Evolutionary conservation across 345 rosid genomes (phyloP).

Genomic region (Euclidium syriacum): DNA sequence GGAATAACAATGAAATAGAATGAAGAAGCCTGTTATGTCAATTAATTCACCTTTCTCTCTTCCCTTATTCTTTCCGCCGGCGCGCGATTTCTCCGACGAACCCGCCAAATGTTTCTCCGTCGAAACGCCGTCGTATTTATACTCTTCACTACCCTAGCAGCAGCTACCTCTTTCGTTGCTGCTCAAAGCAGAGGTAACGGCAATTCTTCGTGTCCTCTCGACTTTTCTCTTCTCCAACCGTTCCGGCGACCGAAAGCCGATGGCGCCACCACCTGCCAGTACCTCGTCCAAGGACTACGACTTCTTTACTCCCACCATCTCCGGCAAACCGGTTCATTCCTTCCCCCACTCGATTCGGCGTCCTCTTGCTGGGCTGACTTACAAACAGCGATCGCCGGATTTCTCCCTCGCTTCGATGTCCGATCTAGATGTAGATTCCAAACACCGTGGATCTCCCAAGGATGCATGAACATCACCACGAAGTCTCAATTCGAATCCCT

Average conservation of each 20-base stretch:
- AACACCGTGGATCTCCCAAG: slow-evolving; percentile 70
- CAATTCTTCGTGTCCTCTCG: slow-evolving; percentile 58
- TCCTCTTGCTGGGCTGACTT: slow-evolving; percentile 63
- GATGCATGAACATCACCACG: slow-evolving; percentile 72
- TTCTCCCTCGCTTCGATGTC: slow-evolving; percentile 43
- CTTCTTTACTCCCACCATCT: slow-evolving; percentile 62
- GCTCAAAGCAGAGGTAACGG: slow-evolving; percentile 18
- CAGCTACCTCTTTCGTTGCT: slow-evolving; percentile 4
- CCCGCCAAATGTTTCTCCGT: slow-evolving; percentile 31
- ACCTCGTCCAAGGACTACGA: slow-evolving; percentile 69
- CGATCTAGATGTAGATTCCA: slow-evolving; percentile 61
- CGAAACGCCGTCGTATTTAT: neutral
- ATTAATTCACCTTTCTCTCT: neutral
- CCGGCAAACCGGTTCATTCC: slow-evolving; percentile 44
- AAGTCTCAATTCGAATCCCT: slow-evolving; percentile 45
- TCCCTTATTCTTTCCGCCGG: neutral
- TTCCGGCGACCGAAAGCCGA: slow-evolving; percentile 28
- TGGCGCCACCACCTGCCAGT: slow-evolving; percentile 39
- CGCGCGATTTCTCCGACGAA: neutral
- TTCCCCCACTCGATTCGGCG: slow-evolving; percentile 53
- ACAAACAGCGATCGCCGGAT: slow-evolving; percentile 35
- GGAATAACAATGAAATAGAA: too few species aligned
- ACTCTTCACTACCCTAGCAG: slow-evolving; percentile 13
- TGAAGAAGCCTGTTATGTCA: neutral
- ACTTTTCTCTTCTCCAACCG: slow-evolving; percentile 50